These are phyloP conservation scores for Hypsizygus ulmarius DNA, from an alignment of 1,284 basidiomycete species.

Conservation along the genomic window DNA sequence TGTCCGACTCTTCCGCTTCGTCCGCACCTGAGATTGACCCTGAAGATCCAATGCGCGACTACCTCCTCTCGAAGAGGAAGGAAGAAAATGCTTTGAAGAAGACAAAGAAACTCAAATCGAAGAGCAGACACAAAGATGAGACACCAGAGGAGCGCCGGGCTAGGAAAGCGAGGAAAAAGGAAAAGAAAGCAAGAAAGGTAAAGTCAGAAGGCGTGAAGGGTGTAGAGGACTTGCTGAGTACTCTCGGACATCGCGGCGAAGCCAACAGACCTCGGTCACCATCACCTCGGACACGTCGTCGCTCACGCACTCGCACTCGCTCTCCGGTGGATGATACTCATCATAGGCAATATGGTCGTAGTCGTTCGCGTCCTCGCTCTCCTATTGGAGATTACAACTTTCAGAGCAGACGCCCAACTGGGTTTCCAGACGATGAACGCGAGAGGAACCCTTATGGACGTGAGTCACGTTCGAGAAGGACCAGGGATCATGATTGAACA, in stretches of 20 bases:
- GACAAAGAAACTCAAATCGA: conserved; percentile 53
- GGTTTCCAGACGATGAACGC: conserved; percentile 16
- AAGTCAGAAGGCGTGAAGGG: conserved; percentile 45
- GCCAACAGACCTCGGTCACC: conserved; percentile 20
- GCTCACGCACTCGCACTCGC: conserved; percentile 27
- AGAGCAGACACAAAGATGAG: conserved; percentile 67
- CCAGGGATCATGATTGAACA: conserved; percentile 18
- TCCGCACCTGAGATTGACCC: conserved; percentile 79
- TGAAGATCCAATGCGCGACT: conserved; percentile 97
- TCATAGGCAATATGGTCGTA: conserved; percentile 13
- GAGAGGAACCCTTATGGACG: conserved; percentile 10
- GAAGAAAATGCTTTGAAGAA: conserved; percentile 66
- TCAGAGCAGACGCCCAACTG: conserved; percentile 15
- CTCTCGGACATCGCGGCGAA: conserved; percentile 35
- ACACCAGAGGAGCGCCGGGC: conserved; percentile 74
- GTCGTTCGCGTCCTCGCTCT: conserved; percentile 23
- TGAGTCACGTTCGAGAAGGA: conserved; percentile 17
- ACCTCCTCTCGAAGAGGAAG: conserved; percentile 67
- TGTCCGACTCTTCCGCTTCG: conserved; percentile 62
- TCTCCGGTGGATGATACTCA: conserved; percentile 19
- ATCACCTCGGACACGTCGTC: conserved; percentile 20
- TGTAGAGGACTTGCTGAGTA: conserved; percentile 53
- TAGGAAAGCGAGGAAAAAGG: conserved; percentile 65
- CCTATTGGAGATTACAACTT: conserved; percentile 8
- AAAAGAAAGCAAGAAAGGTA: conserved; percentile 53